Evolutionary conservation across 78 protist genomes (phyloP), one percentile per base, ranked within the genome.

Genomic region (Cavenderia fasciculata): DNA sequence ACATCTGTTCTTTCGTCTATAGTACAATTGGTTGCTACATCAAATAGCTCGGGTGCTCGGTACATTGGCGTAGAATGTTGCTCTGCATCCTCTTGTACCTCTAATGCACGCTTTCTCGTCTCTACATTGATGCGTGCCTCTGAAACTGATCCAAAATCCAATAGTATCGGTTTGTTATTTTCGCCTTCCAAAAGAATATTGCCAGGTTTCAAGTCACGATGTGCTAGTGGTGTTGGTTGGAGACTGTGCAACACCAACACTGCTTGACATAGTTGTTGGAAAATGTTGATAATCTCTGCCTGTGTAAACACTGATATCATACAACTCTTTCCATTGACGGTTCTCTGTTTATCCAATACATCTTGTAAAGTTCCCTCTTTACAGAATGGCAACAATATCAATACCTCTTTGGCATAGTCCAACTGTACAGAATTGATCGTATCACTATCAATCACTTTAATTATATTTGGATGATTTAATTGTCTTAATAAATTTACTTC

Each of bases 1-100:
- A 87, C 47, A 57, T 87, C 93, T 0, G 69, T 74, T 66, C 93
- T 52, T 87, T 87, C 93, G 59, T 87, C 93, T 0, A 87, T 29
- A 6, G 4, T 46, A 19, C 73, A 46, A 49, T 73, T 72, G 12
- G 73, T 54, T 14, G 65, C 25, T 5, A 87, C 78, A 75, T 87
- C 87, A 74, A 87, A 87, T 4, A 87, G 27, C 18, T 87, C 93
- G 0, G 93, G 93, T 56, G 93, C 86, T 14, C 76, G 54, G 36
- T 87, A 87, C 4, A 74, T 49, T 52, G 93, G 93, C 62, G 93
- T 87, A 16, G 87, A 72, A 47, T 57, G 72, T 74, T 74, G 85
- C 19, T 87, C 86, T 52, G 71, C 59, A 10, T 76, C 85, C 1
- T 73, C 85, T 40, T 87, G 87, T 23, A 87, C 5, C 38, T 43